phyloP scores from a whole-genome alignment of 805 yeast genomes.

The Kluyveromyces wickerhamii region DNA sequence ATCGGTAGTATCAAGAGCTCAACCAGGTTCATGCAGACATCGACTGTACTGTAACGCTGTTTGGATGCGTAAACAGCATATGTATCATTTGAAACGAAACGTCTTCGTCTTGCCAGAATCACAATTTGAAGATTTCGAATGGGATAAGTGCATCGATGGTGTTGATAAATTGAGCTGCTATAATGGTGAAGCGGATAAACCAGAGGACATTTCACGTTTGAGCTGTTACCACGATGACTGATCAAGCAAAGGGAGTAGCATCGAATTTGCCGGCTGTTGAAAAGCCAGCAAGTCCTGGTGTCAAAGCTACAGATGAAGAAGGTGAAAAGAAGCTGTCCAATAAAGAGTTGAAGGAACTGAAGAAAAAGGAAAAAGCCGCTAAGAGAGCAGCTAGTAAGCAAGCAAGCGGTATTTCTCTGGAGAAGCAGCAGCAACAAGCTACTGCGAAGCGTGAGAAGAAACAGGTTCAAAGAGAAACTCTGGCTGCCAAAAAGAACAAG shows the following conservation, averaged over 20 bases:
- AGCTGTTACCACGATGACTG: neutral
- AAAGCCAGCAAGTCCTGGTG: neutral
- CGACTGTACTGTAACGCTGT: too few species aligned
- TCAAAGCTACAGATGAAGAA: slow-evolving; percentile 3
- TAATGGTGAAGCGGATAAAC: too few species aligned
- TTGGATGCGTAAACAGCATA: too few species aligned
- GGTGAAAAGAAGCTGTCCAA: slow-evolving; percentile 42
- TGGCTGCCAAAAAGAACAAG: slow-evolving; percentile 44
- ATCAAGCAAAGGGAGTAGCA: neutral
- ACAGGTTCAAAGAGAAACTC: slow-evolving; percentile 35
- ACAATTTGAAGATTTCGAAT: too few species aligned
- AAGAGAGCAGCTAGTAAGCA: slow-evolving; percentile 84
- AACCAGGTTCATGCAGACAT: too few species aligned
- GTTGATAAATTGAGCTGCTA: too few species aligned
- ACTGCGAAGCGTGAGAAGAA: slow-evolving; percentile 39
- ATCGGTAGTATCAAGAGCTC: too few species aligned
- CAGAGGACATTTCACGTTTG: too few species aligned
- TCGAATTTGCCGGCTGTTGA: neutral
- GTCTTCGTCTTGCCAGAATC: too few species aligned
- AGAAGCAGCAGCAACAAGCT: slow-evolving; percentile 32
- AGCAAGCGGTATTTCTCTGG: slow-evolving; percentile 46
- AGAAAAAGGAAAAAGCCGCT: slow-evolving; percentile 86
- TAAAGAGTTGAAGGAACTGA: slow-evolving; percentile 80
- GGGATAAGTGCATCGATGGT: too few species aligned
- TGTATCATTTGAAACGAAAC: too few species aligned